Percentiles rank a stretch among this genome's conserved stretches.
Evolutionary conservation across 75 land plant genomes (phyloP).

Genomic region (Gnetum montanum): DNA sequence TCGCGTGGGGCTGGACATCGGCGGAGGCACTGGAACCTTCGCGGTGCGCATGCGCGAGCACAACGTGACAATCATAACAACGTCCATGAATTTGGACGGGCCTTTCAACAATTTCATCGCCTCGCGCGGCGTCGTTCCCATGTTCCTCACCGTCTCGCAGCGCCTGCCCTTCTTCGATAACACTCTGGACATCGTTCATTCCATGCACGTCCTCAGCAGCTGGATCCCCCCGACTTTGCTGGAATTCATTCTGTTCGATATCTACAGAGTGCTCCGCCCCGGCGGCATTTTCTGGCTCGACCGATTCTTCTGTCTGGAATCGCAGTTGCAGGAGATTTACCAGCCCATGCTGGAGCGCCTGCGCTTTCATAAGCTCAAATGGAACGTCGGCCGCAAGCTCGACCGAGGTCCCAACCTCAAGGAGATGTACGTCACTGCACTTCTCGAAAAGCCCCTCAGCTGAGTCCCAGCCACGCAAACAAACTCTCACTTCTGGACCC

Average conservation of each 20-base stretch:
- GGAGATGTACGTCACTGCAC: slow-evolving; percentile 57
- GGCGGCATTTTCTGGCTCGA: slow-evolving; percentile 73
- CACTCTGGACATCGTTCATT: slow-evolving; percentile 74
- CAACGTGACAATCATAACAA: slow-evolving; percentile 59
- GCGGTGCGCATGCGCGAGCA: slow-evolving; percentile 72
- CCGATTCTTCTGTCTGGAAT: slow-evolving; percentile 50
- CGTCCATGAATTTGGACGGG: slow-evolving; percentile 59
- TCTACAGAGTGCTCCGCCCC: slow-evolving; percentile 67
- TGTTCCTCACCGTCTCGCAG: slow-evolving; percentile 46
- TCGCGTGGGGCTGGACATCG: slow-evolving; percentile 77
- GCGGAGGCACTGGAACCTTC: slow-evolving; percentile 66
- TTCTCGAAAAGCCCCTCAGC: slow-evolving; percentile 54
- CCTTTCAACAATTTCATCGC: slow-evolving; percentile 81
- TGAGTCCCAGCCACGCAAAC: too few relatives aligned
- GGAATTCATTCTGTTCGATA: slow-evolving; percentile 62
- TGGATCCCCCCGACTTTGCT: slow-evolving; percentile 53
- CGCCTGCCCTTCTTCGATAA: slow-evolving; percentile 77
- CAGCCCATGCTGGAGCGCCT: slow-evolving; percentile 42
- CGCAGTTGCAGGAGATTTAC: slow-evolving; percentile 29
- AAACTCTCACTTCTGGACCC: too few relatives aligned
- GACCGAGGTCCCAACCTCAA: slow-evolving; percentile 37
- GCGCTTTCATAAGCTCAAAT: slow-evolving; percentile 42
- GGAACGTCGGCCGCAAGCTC: slow-evolving; percentile 48
- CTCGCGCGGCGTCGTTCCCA: slow-evolving; percentile 65
- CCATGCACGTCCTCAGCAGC: slow-evolving; percentile 85